Evolutionary conservation across 805 yeast species (phyloP).

Genomic region (Metschnikowia rubicola): DNA sequence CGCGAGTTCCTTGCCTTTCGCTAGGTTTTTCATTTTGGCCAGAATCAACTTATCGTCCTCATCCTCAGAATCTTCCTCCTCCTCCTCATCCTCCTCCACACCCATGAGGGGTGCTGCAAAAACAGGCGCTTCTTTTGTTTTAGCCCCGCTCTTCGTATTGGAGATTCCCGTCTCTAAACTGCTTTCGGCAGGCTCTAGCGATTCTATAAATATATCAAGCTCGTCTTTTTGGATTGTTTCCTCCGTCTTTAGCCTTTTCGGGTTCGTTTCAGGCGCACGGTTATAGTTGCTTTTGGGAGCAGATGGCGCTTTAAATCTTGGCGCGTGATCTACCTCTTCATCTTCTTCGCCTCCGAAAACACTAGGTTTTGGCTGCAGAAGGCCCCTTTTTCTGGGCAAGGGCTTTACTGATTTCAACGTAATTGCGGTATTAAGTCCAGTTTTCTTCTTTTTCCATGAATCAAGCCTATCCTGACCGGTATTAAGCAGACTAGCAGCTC

Average conservation of each 20-base stretch:
- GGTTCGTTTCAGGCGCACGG: background rate
- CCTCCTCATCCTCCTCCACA: background rate
- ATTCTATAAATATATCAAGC: conserved; percentile 24
- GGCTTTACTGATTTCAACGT: background rate
- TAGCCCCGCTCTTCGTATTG: background rate
- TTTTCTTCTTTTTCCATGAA: conserved; percentile 48
- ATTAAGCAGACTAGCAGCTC: conserved; percentile 11
- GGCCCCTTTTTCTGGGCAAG: background rate
- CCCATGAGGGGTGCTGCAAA: too few species aligned
- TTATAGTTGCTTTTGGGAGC: conserved; percentile 11
- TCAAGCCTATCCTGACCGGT: conserved; percentile 35
- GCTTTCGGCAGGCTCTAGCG: conserved; percentile 5
- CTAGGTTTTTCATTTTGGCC: conserved; percentile 38
- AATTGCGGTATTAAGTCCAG: background rate
- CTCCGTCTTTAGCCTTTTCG: background rate
- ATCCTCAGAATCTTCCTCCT: conserved; percentile 12
- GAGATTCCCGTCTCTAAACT: background rate
- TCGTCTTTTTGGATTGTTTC: conserved; percentile 17
- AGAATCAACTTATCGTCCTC: conserved; percentile 32
- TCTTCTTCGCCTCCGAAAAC: conserved; percentile 25
- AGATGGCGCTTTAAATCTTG: conserved; percentile 22
- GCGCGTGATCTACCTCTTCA: conserved; percentile 20
- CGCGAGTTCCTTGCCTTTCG: conserved; percentile 50
- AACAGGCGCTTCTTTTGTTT: too few species aligned
- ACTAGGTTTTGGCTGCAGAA: background rate